Base-by-base conservation (phyloP, 176 grass and related monocot species). In the Juncus effusus region DNA sequence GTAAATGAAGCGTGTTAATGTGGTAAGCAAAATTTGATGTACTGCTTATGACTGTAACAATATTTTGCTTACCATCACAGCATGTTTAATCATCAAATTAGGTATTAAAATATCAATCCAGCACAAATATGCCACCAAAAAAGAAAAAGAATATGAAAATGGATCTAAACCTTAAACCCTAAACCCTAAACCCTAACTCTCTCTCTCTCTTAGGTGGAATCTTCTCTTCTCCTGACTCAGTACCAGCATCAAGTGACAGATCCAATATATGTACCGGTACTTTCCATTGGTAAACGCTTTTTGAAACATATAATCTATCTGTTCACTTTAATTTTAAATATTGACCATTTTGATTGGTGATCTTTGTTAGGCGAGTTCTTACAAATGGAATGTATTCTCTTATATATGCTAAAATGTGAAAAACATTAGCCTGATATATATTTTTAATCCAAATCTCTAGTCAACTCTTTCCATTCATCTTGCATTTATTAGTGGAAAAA, bases 201-300 rank as follows among this genome's bases (percentile, higher is more conserved):
- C 41, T 54, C 19, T 67, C 42, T 67, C 2, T 57, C 54, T 4
- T 37, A 67, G 64, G 64, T 67, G 64, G 64, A 51, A 8, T 67
- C 37, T 67, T 67, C 45, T 49, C 64, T 37, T 45, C 62, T 4
- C 10, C 62, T 65, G 62, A 65, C 42, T 35, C 47, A 15, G 11
- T 28, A 47, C 62, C 62, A 47, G 41, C 62, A 47, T 44, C 14
- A 35, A 15, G 13, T 36, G 16, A 67, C 44, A 53, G 36, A 54
- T 36, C 16, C 13, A 67, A 44, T 67, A 37, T 36, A 10, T 54
- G 44, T n/a, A 52, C 41, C 9, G 64, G 64, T 67, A 67, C 44
- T 67, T 66, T 36, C 36, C 64, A 53, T 67, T 67, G 42, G 64
- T 67, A 51, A 51, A 67, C 42, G 52, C 47, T 67, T 67, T 50